These are phyloP conservation scores for Penium margaritaceum DNA, from an alignment of 139 green algal genomes.

Conservation along the genomic window DNA sequence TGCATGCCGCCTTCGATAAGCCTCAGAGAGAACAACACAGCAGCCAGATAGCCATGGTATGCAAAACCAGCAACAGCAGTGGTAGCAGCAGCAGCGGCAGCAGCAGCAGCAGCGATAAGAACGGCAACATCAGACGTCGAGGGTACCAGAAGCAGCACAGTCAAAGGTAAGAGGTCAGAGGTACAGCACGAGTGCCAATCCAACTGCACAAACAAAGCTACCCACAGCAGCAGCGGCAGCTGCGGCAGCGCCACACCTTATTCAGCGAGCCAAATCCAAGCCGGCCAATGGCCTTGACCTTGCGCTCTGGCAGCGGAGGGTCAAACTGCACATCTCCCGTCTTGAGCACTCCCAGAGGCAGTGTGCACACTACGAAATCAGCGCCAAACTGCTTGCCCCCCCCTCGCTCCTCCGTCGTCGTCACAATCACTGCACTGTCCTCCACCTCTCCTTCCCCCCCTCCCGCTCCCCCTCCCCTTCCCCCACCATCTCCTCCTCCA, in stretches of 20 bases:
- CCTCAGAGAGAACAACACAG: no score
- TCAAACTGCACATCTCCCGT: conserved; percentile 56
- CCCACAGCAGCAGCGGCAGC: no score
- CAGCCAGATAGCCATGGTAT: no score
- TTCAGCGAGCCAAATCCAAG: conserved; percentile 79
- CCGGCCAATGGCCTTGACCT: conserved; percentile 70
- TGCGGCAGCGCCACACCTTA: conserved; percentile 58
- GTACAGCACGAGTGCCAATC: no score
- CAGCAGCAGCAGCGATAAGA: no score
- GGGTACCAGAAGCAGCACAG: no score
- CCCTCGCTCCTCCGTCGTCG: neutral
- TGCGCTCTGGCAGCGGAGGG: conserved; percentile 70
- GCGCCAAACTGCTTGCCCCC: conserved; percentile 21
- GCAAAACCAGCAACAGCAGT: no score
- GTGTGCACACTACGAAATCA: conserved; percentile 60
- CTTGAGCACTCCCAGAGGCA: conserved; percentile 74
- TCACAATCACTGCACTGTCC: neutral
- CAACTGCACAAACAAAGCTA: no score
- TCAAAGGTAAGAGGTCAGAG: no score
- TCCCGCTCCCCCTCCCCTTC: conserved; percentile 36
- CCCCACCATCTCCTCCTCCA: neutral
- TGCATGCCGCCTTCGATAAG: no score
- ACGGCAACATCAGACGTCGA: no score
- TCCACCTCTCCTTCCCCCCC: neutral
- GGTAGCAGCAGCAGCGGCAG: no score